Evolutionary conservation across 1,284 basidiomycete genomes (phyloP).

Genomic region (Calocybe gambosa): DNA sequence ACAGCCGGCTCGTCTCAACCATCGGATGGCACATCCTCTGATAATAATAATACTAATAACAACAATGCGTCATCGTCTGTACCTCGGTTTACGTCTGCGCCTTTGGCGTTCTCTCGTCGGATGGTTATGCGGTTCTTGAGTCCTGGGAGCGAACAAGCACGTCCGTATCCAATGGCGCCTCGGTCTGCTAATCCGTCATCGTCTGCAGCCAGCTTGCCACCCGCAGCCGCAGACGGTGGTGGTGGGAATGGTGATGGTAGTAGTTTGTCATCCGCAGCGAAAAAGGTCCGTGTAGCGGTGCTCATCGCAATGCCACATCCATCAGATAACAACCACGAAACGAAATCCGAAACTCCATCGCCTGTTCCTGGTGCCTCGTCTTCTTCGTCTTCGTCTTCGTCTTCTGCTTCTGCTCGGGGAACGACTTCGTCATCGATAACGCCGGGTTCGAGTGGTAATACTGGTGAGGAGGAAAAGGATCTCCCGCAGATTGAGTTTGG

Average conservation of each 20-base stretch:
- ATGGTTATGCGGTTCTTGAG: background rate
- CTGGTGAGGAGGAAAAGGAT: constrained; percentile 31
- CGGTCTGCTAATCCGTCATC: background rate
- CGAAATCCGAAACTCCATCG: constrained; percentile 1
- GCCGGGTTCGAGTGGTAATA: background rate
- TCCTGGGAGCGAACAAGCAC: background rate
- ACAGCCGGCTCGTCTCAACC: background rate
- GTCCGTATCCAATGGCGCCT: background rate
- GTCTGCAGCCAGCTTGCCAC: background rate
- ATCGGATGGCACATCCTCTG: background rate
- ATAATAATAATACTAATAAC: background rate
- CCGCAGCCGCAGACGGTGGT: background rate
- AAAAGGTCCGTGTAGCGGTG: constrained; percentile 37
- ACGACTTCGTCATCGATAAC: no score
- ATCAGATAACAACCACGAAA: background rate
- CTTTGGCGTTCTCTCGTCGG: background rate
- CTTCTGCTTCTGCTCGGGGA: constrained; percentile 5
- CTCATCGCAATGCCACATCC: constrained; percentile 49
- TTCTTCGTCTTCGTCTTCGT: constrained; percentile 13
- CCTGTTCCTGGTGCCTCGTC: constrained; percentile 12
- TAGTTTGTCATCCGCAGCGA: constrained; percentile 10
- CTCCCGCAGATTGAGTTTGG: constrained; percentile 47
- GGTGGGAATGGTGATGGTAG: background rate
- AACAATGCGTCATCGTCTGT: background rate
- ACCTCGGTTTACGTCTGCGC: background rate